Percentiles rank a stretch among this genome's conserved stretches.
phyloP scores from a whole-genome alignment of 345 rosid genomes.

The Microthlaspi erraticum region DNA sequence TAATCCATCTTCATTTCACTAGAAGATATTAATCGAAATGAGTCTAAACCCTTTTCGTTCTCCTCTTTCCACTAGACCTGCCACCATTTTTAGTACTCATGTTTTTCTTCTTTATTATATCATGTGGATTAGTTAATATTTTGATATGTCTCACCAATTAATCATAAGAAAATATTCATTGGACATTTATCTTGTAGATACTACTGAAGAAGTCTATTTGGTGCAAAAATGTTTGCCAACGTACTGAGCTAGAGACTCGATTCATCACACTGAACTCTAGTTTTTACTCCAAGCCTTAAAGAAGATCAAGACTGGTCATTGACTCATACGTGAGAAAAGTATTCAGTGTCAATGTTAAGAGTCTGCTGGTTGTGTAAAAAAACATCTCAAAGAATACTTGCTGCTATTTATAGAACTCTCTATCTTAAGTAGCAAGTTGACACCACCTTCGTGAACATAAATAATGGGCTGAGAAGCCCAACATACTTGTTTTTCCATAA shows the following conservation, averaged over 20 bases:
- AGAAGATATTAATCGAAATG: conserved; percentile 17
- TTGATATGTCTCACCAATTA: not conserved
- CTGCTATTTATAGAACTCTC: not conserved
- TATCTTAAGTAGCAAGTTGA: not conserved
- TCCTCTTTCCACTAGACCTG: conserved; percentile 19
- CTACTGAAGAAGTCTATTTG: not conserved
- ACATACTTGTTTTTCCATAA: not conserved
- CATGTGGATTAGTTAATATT: not conserved
- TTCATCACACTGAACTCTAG: not conserved
- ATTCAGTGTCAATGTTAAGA: too few species aligned
- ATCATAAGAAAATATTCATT: not conserved
- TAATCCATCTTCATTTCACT: conserved; percentile 33
- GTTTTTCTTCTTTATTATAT: not conserved
- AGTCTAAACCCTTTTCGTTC: conserved; percentile 10
- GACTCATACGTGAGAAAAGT: not conserved
- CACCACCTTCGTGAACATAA: not conserved
- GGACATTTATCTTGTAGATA: not conserved
- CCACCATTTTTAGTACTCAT: not conserved
- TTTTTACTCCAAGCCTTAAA: not conserved
- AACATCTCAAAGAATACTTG: not conserved
- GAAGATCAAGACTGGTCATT: not conserved
- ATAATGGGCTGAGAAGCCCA: conserved; percentile 19
- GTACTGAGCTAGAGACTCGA: not conserved
- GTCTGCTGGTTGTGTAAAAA: too few species aligned
- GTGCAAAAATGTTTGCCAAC: not conserved